Base-by-base conservation (phyloP, 208 protist genomes). In the Wallacemonas sp. region DNA sequence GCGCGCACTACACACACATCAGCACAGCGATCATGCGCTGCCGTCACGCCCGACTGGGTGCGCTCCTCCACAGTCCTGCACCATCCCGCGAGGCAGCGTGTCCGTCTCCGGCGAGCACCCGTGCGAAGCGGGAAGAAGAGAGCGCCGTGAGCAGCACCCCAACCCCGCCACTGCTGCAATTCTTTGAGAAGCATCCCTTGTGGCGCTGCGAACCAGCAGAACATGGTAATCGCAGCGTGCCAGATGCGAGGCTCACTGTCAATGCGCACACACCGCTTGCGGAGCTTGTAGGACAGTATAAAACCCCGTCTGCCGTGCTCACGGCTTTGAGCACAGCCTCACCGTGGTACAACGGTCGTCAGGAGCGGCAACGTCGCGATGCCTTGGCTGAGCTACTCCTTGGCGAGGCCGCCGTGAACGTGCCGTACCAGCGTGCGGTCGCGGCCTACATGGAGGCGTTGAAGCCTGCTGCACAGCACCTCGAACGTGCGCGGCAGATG, bases 371-470 rank as follows among this genome's bases (percentile, higher is more conserved):
- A n/a, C 77, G 82, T 2, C 77, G 82, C 26, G 51, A 42, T 11
- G 65, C 21, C 1, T 14, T 84, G 26, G 45, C 30, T 19, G 46
- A 54, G 38, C 38, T 82, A 2, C 51, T 88, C 21, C 34, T 21
- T 24, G 39, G 53, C 28, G 82, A 88, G 41, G 38, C 55, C 19
- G 47, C 36, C 4, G 70, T 67, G 17, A 88, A 88, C 66, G 72
- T 88, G 17, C 75, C 75, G 14, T 82, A 84, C 60, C 74, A 80
- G 34, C 46, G 66, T 15, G 74, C 68, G 2, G 74, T 59, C 8
- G 26, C 46, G 9, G 42, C 27, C 27, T 80, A 80, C 55, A 36
- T 75, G 26, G 38, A 31, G 14, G 2, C 66, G 21, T 49, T 60
- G 6, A 60, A 66, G 36, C 68, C 47, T 14, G 72, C 78, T 1